A percentile compares a stretch with the other conserved stretches of the same genome.
Evolutionary conservation across 768 basidiomycete genomes (phyloP).

Genomic region (Collybia nuda): DNA sequence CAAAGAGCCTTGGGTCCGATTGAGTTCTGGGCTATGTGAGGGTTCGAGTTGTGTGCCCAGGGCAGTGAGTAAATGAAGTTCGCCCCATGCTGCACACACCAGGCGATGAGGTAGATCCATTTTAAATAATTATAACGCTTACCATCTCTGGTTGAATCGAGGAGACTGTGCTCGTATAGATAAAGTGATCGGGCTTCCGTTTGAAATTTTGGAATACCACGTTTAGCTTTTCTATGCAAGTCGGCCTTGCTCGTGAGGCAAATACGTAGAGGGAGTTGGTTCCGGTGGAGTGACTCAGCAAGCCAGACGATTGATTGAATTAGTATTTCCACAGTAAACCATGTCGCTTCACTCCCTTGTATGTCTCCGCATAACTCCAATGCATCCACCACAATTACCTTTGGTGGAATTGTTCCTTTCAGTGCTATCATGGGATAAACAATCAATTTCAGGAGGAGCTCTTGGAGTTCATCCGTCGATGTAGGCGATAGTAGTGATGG

Average conservation of each 20-base stretch:
- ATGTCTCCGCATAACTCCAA: constrained; percentile 9
- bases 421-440: constrained; percentile 13
- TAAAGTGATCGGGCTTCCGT: constrained; percentile 10
- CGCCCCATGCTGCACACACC: constrained; percentile 8
- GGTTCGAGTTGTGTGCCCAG: background rate
- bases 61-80: constrained; percentile 6
- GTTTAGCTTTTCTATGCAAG: constrained; percentile 11
- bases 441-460: constrained; percentile 11
- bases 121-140: background rate
- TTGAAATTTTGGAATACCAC: constrained; percentile 10
- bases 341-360: constrained; percentile 2
- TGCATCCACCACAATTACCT: constrained; percentile 13
- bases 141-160: constrained; percentile 14
- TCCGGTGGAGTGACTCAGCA: constrained; percentile 13
- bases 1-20: background rate
- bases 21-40: background rate
- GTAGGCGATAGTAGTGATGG: constrained; percentile 9
- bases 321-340: constrained; percentile 13
- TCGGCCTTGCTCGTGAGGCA: constrained; percentile 12
- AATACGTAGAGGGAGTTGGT: constrained; percentile 12
- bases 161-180: constrained; percentile 9
- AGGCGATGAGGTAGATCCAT: too few species aligned
- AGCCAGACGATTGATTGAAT: constrained; percentile 15
- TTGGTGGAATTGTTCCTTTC: constrained; percentile 8
- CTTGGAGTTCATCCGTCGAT: constrained; percentile 13